Conservation (phyloP, 1,139 yeast species). For the Geotrichum citri-aurantii region DNA sequence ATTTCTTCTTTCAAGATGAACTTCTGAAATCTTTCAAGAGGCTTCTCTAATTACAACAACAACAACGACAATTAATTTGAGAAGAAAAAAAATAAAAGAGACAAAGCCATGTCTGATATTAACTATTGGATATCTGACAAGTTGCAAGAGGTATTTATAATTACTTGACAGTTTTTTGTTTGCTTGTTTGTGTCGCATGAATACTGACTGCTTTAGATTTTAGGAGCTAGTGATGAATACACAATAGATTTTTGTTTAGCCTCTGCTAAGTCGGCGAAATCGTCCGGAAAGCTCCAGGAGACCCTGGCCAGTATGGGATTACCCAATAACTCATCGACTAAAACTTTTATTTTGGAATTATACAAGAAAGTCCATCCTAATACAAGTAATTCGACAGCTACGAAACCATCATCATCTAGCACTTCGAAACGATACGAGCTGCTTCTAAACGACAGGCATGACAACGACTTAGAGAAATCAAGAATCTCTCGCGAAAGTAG, state of each 20-base stretch:
- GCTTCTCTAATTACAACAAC: neutral
- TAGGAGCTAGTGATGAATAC: slow-evolving; percentile 32
- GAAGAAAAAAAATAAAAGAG: neutral
- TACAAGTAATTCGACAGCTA: neutral
- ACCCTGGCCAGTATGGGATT: slow-evolving; percentile 32
- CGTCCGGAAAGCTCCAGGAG: slow-evolving; percentile 22
- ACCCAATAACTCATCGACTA: slow-evolving; percentile 23
- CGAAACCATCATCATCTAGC: neutral
- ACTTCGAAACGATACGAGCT: slow-evolving; percentile 17
- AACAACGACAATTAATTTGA: neutral
- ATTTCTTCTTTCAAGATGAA: neutral
- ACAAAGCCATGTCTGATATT: slow-evolving; percentile 12
- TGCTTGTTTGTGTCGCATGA: neutral
- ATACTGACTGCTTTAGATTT: slow-evolving; percentile 13
- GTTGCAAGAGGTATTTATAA: slow-evolving; percentile 20
- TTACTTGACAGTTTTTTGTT: neutral
- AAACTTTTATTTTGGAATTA: slow-evolving; percentile 27
- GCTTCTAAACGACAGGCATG: slow-evolving; percentile 18
- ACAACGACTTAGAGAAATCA: neutral
- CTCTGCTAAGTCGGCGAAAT: slow-evolving; percentile 30
- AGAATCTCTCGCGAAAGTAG: neutral
- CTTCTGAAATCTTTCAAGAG: neutral
- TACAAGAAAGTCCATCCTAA: slow-evolving; percentile 23
- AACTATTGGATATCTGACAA: slow-evolving; percentile 30
- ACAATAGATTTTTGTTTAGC: slow-evolving; percentile 32